Conservation (phyloP, 208 protist species). For the Endotrypanum monterogeii region DNA sequence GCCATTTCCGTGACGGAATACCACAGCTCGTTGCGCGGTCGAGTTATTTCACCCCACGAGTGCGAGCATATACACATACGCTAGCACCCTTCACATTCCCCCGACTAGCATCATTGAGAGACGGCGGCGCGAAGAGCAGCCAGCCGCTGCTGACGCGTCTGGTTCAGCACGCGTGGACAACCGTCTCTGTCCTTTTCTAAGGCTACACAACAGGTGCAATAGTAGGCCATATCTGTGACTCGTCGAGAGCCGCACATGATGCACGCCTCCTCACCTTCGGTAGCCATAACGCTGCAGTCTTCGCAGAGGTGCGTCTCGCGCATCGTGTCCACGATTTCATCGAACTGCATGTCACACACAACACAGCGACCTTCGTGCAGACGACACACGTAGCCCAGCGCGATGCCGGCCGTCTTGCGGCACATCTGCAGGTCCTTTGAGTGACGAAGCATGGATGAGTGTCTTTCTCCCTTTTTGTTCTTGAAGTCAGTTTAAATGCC, state of each 20-base stretch:
- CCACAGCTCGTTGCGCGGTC: too few species aligned
- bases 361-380: constrained; percentile 90
- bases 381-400: constrained; percentile 79
- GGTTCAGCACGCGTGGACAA: constrained; percentile 84
- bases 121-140: constrained; percentile 37
- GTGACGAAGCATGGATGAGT: constrained; percentile 86
- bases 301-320: constrained; percentile 83
- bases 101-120: constrained; percentile 14
- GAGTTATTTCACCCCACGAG: background rate
- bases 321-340: constrained; percentile 77
- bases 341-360: constrained; percentile 86
- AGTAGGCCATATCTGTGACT: constrained; percentile 84
- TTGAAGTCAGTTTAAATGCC: background rate
- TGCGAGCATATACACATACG: background rate
- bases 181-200: constrained; percentile 91
- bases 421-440: constrained; percentile 90
- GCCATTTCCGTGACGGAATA: too few species aligned
- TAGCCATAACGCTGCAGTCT: constrained; percentile 76
- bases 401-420: constrained; percentile 74
- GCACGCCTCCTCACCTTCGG: constrained; percentile 79
- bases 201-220: constrained; percentile 84
- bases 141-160: constrained; percentile 73
- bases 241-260: constrained; percentile 76
- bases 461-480: background rate
- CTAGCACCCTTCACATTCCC: background rate